Conservation (phyloP, 2,329 filamentous ascomycete species). For the Sporothrix dimorphospora region DNA sequence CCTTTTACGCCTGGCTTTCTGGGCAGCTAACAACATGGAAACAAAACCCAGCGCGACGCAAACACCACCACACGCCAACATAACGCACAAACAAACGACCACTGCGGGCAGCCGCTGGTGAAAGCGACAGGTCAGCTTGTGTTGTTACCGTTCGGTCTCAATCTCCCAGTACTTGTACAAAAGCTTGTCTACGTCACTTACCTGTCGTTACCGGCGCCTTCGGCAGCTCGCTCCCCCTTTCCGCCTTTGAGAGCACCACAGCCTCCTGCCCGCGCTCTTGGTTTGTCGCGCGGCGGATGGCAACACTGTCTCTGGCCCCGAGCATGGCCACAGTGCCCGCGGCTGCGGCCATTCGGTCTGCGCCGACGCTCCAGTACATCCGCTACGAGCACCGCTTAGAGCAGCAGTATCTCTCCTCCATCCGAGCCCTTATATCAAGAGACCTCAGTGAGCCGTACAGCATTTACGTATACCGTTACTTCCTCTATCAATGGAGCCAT, state of each 20-base stretch:
- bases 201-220: not conserved
- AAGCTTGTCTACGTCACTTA: not conserved
- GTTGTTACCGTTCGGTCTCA: not conserved
- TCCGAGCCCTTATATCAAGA: slow-evolving; percentile 90
- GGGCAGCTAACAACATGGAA: too few relatives aligned
- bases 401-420: slow-evolving; percentile 73
- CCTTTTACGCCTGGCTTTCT: too few relatives aligned
- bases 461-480: slow-evolving; percentile 99
- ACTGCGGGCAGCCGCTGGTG: not conserved
- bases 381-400: slow-evolving; percentile 66
- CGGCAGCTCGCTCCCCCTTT: not conserved
- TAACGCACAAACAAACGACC: not conserved
- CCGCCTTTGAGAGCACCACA: not conserved
- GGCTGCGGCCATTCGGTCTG: not conserved
- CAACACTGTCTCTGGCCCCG: not conserved
- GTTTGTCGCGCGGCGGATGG: not conserved
- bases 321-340: not conserved
- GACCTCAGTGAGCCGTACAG: slow-evolving; percentile 98
- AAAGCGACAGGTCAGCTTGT: not conserved
- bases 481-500: slow-evolving; percentile 95
- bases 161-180: not conserved
- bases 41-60: not conserved
- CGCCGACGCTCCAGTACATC: slow-evolving; percentile 56
- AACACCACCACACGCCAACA: not conserved
- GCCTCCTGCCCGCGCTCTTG: not conserved